Percentiles rank a stretch among this genome's conserved stretches.
Evolutionary conservation across 1,284 basidiomycete species (phyloP).

Genomic region (Coniferiporia sulphurascens): DNA sequence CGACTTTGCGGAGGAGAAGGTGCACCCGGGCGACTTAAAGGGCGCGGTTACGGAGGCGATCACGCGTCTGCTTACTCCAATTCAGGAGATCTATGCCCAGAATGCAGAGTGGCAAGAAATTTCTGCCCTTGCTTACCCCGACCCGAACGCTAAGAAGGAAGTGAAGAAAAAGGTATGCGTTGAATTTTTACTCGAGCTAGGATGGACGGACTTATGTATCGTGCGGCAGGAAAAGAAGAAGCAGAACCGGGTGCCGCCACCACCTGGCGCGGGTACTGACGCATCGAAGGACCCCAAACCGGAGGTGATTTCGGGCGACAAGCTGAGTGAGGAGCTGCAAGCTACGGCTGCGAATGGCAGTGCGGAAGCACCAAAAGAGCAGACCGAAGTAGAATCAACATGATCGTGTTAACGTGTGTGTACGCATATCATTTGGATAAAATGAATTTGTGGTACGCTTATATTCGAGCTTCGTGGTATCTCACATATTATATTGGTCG

Average conservation of each 20-base stretch:
- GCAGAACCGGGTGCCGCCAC: slow-evolving; percentile 61
- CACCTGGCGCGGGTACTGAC: slow-evolving; percentile 69
- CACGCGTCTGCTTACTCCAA: slow-evolving; percentile 74
- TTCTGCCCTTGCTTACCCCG: slow-evolving; percentile 83
- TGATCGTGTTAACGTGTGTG: too few relatives aligned
- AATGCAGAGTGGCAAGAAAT: slow-evolving; percentile 80
- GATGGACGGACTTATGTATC: neutral
- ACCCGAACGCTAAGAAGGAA: slow-evolving; percentile 58
- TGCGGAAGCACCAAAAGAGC: neutral
- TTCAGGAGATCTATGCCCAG: slow-evolving; percentile 72
- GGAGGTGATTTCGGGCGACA: neutral
- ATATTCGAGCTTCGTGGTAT: too few relatives aligned
- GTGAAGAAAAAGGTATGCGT: slow-evolving; percentile 58
- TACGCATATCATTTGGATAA: too few relatives aligned
- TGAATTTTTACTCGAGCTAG: neutral
- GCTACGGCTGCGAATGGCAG: neutral
- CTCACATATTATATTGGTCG: too few relatives aligned
- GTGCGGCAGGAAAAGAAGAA: slow-evolving; percentile 53
- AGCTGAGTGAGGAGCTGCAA: neutral
- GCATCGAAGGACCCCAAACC: slow-evolving; percentile 22
- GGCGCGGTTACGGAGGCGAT: slow-evolving; percentile 76
- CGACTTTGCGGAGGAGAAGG: slow-evolving; percentile 72
- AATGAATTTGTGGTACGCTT: too few relatives aligned
- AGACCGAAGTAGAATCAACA: neutral
- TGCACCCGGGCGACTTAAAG: slow-evolving; percentile 95